Conservation (phyloP, 108 stramenopile species). For the Schizochytrium sp. region DNA sequence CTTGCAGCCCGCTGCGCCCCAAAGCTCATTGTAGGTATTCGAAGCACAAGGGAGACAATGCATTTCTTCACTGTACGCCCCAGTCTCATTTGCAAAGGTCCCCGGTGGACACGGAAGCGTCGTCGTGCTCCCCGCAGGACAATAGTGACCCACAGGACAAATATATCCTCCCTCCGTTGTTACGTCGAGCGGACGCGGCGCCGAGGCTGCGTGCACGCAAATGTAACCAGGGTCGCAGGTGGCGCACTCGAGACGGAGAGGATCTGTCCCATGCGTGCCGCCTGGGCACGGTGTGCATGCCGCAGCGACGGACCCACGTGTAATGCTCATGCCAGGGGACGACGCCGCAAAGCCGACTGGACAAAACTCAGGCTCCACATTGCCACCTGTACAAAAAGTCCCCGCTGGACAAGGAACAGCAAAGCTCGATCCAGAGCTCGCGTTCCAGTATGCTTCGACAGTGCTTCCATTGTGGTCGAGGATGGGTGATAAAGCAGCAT, state of each 20-base stretch:
- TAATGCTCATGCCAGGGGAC: not conserved
- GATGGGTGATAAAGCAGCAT: not conserved
- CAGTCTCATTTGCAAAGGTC: slow-evolving; percentile 29
- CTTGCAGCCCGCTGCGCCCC: not conserved
- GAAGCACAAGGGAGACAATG: not conserved
- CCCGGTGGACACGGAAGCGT: slow-evolving; percentile 33
- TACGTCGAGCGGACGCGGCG: not conserved
- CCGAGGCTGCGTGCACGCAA: slow-evolving; percentile 32
- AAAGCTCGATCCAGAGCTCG: not conserved
- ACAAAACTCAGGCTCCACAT: not conserved
- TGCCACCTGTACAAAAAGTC: not conserved
- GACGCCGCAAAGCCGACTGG: not conserved
- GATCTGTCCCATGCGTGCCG: slow-evolving; percentile 40
- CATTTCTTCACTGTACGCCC: not conserved
- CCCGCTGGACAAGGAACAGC: not conserved
- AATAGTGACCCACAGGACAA: slow-evolving; percentile 47
- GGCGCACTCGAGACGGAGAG: slow-evolving; percentile 33
- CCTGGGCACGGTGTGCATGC: slow-evolving; percentile 29
- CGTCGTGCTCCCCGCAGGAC: slow-evolving; percentile 21
- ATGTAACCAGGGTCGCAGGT: slow-evolving; percentile 40
- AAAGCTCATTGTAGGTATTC: not conserved
- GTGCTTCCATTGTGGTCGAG: not conserved
- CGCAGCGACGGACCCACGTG: not conserved
- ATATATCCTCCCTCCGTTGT: slow-evolving; percentile 16
- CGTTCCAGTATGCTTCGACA: not conserved